Evolutionary conservation across 257 asterid genomes (phyloP).

Genomic region (Pogostemon cablin): DNA sequence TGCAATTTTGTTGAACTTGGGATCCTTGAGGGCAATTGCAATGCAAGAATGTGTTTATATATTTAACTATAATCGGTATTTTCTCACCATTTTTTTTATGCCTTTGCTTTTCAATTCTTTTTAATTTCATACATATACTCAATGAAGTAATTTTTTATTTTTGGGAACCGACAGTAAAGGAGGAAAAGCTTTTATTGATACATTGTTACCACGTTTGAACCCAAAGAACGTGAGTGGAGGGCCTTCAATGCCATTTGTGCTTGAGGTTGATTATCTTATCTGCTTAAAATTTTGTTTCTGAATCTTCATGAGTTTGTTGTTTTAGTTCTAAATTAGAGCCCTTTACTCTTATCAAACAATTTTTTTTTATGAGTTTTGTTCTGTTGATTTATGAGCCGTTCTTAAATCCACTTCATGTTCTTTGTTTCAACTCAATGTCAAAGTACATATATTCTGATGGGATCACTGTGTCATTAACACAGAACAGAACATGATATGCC

Average conservation of each 20-base stretch:
- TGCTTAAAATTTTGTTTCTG: slow-evolving; percentile 23
- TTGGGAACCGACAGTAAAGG: slow-evolving; percentile 62
- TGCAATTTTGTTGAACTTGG: slow-evolving; percentile 93
- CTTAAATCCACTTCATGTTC: slow-evolving; percentile 20
- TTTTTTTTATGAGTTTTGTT: background rate
- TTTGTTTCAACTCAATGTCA: background rate
- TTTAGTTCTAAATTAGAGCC: background rate
- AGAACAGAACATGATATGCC: slow-evolving; percentile 1
- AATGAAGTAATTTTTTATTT: slow-evolving; percentile 25
- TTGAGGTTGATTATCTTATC: slow-evolving; percentile 67
- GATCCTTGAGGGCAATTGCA: slow-evolving; percentile 87
- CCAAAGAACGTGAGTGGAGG: slow-evolving; percentile 68
- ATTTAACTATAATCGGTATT: slow-evolving; percentile 93
- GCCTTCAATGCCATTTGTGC: slow-evolving; percentile 95
- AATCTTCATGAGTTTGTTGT: slow-evolving; percentile 10
- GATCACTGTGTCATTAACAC: slow-evolving; percentile 5
- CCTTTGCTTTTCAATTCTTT: slow-evolving; percentile 15
- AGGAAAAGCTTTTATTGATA: slow-evolving; percentile 95
- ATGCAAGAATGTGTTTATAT: slow-evolving; percentile 86
- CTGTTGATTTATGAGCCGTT: slow-evolving; percentile 9
- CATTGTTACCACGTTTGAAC: slow-evolving; percentile 85
- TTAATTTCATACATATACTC: slow-evolving; percentile 14
- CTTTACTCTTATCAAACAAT: background rate
- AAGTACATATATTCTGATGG: background rate
- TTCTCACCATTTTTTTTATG: slow-evolving; percentile 19